These are phyloP conservation scores for Vitis hybrid DNA, from an alignment of 177 flowering plant species.

Conservation along the genomic window DNA sequence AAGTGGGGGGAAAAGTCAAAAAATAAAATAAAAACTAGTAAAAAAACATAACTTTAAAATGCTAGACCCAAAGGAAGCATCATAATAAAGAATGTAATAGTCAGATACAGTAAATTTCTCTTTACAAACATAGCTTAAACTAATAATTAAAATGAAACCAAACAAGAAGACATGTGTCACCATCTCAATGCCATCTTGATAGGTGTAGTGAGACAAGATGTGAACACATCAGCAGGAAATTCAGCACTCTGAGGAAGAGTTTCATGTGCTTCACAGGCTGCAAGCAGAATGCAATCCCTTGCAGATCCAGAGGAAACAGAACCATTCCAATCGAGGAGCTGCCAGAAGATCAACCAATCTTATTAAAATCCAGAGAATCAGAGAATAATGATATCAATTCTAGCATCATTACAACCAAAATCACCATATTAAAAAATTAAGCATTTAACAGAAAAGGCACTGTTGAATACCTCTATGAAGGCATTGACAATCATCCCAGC, in stretches of 20 bases:
- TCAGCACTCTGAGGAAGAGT: slow-evolving; percentile 97
- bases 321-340: slow-evolving; percentile 65
- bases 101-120: neutral
- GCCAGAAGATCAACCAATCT: slow-evolving; percentile 7
- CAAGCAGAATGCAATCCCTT: slow-evolving; percentile 90
- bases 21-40: neutral
- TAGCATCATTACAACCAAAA: slow-evolving; percentile 3
- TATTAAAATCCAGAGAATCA: slow-evolving; percentile 3
- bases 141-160: neutral
- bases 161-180: slow-evolving; percentile 32
- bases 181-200: slow-evolving; percentile 96
- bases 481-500: slow-evolving; percentile 94
- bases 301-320: slow-evolving; percentile 46
- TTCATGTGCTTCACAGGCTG: slow-evolving; percentile 98
- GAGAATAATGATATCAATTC: slow-evolving; percentile 3
- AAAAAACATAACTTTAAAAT: neutral
- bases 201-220: slow-evolving; percentile 97
- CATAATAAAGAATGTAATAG: neutral
- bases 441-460: neutral
- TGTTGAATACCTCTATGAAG: slow-evolving; percentile 64
- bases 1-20: neutral
- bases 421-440: neutral
- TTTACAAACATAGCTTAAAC: neutral
- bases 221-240: slow-evolving; percentile 97
- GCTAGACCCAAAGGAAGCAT: neutral